Evolutionary conservation across 2,329 filamentous ascomycete genomes (phyloP), one percentile per base, ranked within the genome.

Genomic region (Ophidiomyces ophidiicola): DNA sequence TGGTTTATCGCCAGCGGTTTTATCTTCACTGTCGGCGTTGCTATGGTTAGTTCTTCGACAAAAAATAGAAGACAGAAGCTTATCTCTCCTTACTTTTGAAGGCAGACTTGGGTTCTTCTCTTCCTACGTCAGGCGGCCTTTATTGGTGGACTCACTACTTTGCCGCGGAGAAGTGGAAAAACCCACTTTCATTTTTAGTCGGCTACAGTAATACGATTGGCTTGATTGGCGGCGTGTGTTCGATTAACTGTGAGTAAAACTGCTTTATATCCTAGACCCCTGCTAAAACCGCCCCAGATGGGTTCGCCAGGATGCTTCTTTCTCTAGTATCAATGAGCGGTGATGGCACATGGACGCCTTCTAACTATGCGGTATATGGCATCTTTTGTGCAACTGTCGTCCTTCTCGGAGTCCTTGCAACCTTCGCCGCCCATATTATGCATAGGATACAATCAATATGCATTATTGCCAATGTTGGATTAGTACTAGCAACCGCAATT

Each of bases 131-230:
- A 23, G 73, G 74, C 6, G 73, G 72, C 0, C 56, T 77, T 1
- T 76, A 76, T 50, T 76, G 63, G 57, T 68, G 70, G 69, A 74
- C 72, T 5, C 72, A 76, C 47, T 72, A 72, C 53, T 76, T 74
- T 51, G 66, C 69, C 7, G 67, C 64, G 2, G 67, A 68, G 2
- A 67, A 66, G 28, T 71, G 62, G 44, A 66, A 70, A 44, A 75
- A 75, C 50, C 67, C 71, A 3, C 53, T 77, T n/a, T 71, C 67
- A 46, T 76, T 76, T 48, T 53, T 76, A 23, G 72, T 76, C 12
- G 72, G 72, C 19, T 76, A 76, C 47, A 74, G 70, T 51, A 76
- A 78, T 49, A 76, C 70, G 1, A 60, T 78, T 12, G 74, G 73
- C 5, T 53, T 76, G 6, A 63, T 78, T n/a, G 74, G 72, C 21